Base-by-base conservation (phyloP, 148 eudicot species). In the Amaranthus palmeri region DNA sequence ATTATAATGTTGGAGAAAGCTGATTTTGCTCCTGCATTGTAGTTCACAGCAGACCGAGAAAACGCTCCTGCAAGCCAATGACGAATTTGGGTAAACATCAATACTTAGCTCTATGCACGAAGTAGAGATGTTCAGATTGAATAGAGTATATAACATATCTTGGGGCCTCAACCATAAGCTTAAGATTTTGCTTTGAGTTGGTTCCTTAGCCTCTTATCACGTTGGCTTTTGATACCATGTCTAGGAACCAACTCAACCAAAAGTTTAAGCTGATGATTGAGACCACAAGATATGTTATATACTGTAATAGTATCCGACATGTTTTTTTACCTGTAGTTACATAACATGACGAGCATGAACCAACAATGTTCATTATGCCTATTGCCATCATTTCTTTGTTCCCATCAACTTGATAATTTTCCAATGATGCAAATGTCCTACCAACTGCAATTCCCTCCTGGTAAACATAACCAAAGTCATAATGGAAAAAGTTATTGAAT, bases 371-470 rank as follows among this genome's bases (percentile, higher is more conserved):
- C 99, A 91, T 90, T 0, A 88, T 64, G 25, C 99, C 99, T 49
- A 95, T 86, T 13, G 97, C 99, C 82, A 90, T 85, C 99, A 95
- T 91, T 84, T 95, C 97, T 81, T 95, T 89, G 92, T 95, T 95
- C 8, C 99, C 99, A 69, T 95, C 99, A 8, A 95, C 93, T 83
- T 95, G 96, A 74, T 95, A 95, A 70, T 95, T 92, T 52, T 84
- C 81, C 73, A 95, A 65, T 14, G 92, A 72, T 42, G 97, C 97
- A 83, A 95, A 95, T 78, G 96, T 91, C 55, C 97, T 88, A 60
- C 99, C 99, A 44, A 92, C 99, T 14, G 99, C 97, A 56, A 95
- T 92, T 74, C 99, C 99, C 80, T 95, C 99, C 99, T 92, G 65
- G 10, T 57, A 51, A 18, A 68, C 42, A 10, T 49, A 60, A 17